Evolutionary conservation across 148 eudicot species (phyloP).

Genomic region (Drosera capensis): DNA sequence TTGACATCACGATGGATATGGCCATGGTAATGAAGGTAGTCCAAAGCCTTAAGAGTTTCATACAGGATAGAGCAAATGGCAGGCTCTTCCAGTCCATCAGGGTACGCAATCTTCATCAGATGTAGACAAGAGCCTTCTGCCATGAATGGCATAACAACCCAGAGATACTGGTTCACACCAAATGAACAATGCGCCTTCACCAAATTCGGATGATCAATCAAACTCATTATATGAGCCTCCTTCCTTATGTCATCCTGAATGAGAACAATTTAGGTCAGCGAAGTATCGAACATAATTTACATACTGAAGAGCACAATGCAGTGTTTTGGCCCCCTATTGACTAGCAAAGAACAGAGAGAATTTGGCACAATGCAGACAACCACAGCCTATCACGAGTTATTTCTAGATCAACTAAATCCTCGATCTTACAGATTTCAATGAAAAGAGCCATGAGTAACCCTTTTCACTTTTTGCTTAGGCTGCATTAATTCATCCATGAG

Average conservation of each 20-base stretch:
- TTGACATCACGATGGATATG: slow-evolving; percentile 98
- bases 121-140: slow-evolving; percentile 96
- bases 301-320: no score
- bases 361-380: no score
- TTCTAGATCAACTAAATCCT: no score
- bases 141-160: slow-evolving; percentile 99
- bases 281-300: not conserved
- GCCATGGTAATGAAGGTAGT: slow-evolving; percentile 84
- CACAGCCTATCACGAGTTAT: no score
- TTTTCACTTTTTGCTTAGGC: no score
- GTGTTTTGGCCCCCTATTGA: no score
- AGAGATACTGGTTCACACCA: slow-evolving; percentile 73
- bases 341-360: no score
- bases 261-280: not conserved
- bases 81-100: slow-evolving; percentile 92
- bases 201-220: slow-evolving; percentile 90
- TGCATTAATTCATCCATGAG: no score
- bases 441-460: no score
- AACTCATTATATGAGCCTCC: slow-evolving; percentile 93
- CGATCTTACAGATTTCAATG: no score
- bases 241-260: slow-evolving; percentile 90
- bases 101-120: slow-evolving; percentile 85
- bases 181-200: slow-evolving; percentile 84
- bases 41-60: slow-evolving; percentile 93
- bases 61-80: slow-evolving; percentile 72